Percentiles rank a stretch among this genome's conserved stretches.
Conservation (phyloP, 257 asterid genomes). For the Jacaranda copaia region DNA sequence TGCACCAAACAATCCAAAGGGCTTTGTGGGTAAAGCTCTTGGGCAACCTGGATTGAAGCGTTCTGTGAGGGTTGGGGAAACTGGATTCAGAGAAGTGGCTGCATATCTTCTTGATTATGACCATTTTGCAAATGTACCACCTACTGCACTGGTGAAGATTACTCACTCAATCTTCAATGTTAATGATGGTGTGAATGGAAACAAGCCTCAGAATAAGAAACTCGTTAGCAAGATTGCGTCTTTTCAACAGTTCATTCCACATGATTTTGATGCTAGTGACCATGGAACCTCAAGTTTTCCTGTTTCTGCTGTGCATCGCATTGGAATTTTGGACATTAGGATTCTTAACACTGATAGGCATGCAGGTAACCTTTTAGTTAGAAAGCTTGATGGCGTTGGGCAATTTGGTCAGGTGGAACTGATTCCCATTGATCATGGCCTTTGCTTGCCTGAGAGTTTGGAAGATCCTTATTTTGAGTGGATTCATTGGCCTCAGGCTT, state of each 20-base stretch:
- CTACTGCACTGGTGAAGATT: slow-evolving; percentile 90
- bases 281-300: slow-evolving; percentile 97
- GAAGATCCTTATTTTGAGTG: slow-evolving; percentile 98
- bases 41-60: slow-evolving; percentile 94
- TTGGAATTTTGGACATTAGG: slow-evolving; percentile 94
- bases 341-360: slow-evolving; percentile 96
- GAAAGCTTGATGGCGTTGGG: slow-evolving; percentile 81
- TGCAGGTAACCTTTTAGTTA: slow-evolving; percentile 91
- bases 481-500: slow-evolving; percentile 99
- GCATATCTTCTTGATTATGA: slow-evolving; percentile 93
- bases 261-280: slow-evolving; percentile 97
- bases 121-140: slow-evolving; percentile 92
- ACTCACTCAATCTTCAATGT: slow-evolving; percentile 89
- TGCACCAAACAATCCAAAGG: slow-evolving; percentile 97
- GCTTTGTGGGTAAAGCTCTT: slow-evolving; percentile 90
- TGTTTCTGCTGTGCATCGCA: slow-evolving; percentile 87
- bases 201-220: slow-evolving; percentile 65
- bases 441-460: slow-evolving; percentile 86
- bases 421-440: slow-evolving; percentile 94
- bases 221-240: slow-evolving; percentile 96
- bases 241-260: slow-evolving; percentile 82
- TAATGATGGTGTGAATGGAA: slow-evolving; percentile 80
- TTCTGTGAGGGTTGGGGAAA: slow-evolving; percentile 91
- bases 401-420: slow-evolving; percentile 86
- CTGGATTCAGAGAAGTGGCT: slow-evolving; percentile 97